A percentile compares a stretch with the other conserved stretches of the same genome.
Conservation (phyloP, 75 land plant genomes). For the Cupressus sempervirens region DNA sequence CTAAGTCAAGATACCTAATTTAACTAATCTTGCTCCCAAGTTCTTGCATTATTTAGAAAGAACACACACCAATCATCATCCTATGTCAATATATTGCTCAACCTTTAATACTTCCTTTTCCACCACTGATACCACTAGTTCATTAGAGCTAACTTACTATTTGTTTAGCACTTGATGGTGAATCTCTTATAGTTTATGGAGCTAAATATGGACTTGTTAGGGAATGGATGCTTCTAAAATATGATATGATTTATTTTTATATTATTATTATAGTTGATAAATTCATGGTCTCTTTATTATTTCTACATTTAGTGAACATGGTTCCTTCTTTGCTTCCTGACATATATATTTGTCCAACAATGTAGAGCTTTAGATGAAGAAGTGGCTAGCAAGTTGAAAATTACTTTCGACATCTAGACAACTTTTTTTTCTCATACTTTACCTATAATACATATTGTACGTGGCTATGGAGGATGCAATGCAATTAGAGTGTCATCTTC, state of each 20-base stretch:
- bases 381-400: constrained; percentile 13
- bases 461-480: constrained; percentile 72
- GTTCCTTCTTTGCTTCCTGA: background rate
- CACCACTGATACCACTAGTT: no score
- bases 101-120: no score
- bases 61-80: no score
- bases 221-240: constrained; percentile 75
- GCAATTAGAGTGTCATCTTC: constrained; percentile 81
- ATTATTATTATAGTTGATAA: background rate
- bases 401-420: constrained; percentile 6
- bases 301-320: background rate
- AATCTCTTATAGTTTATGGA: constrained; percentile 72
- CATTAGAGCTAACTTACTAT: no score
- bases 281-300: background rate
- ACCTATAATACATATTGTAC: constrained; percentile 59
- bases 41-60: no score
- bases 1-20: no score
- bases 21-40: no score
- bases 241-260: constrained; percentile 1
- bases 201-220: constrained; percentile 80
- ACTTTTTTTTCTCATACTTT: constrained; percentile 52
- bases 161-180: no score
- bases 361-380: constrained; percentile 13
- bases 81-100: no score
- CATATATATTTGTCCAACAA: background rate